Conservation (phyloP, 331 rosid species). For the Telfairia occidentalis region DNA sequence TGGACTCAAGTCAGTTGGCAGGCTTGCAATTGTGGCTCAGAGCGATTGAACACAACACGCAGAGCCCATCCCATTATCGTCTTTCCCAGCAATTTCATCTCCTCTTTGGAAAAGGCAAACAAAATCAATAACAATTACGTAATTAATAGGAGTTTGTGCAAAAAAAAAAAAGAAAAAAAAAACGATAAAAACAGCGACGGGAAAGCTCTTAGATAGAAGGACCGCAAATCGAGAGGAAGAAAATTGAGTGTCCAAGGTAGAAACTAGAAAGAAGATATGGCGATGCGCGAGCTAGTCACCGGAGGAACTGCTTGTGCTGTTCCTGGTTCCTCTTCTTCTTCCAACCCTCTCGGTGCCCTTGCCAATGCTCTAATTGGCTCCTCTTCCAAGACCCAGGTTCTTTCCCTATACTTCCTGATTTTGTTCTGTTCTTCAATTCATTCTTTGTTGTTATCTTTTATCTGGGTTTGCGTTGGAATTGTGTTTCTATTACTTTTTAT, state of each 20-base stretch:
- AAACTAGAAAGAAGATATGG: conserved; percentile 22
- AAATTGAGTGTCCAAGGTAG: neutral
- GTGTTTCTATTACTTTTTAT: neutral
- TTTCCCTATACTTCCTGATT: neutral
- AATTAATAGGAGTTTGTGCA: neutral
- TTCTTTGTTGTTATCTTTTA: neutral
- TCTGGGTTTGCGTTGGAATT: neutral
- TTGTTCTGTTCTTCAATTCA: neutral
- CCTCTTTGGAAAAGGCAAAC: neutral
- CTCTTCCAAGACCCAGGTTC: conserved; percentile 53
- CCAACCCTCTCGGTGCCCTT: conserved; percentile 60
- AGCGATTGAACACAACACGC: neutral
- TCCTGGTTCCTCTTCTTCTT: conserved; percentile 45
- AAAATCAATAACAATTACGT: neutral
- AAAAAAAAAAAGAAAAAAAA: no score
- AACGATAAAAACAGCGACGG: neutral
- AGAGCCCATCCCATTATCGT: conserved; percentile 10
- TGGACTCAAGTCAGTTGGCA: neutral
- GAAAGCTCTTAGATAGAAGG: neutral
- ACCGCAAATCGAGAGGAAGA: neutral
- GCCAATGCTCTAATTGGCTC: conserved; percentile 52
- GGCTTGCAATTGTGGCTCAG: conserved; percentile 2
- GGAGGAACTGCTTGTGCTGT: conserved; percentile 65
- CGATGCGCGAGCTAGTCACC: conserved; percentile 57
- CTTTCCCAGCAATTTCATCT: neutral